phyloP scores from a whole-genome alignment of 768 basidiomycete species.

The Suillus hirtellus region DNA sequence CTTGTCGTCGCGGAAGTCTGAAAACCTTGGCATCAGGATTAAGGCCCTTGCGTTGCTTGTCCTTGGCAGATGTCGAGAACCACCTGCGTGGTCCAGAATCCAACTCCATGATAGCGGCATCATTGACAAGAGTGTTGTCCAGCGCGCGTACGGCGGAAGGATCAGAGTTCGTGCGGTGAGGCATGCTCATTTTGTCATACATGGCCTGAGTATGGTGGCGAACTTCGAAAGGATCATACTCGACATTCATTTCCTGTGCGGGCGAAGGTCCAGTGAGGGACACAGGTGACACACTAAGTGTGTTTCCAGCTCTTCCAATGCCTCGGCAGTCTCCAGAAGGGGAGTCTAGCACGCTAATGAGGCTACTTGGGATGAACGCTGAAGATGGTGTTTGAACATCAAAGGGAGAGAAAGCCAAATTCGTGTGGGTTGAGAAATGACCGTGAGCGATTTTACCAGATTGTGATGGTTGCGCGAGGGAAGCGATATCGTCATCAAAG shows the following conservation, averaged over 20 bases:
- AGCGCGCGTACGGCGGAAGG: slow-evolving; percentile 23
- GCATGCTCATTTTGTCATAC: slow-evolving; percentile 27
- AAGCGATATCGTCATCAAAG: slow-evolving; percentile 43
- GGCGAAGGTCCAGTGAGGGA: slow-evolving; percentile 36
- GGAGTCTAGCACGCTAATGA: slow-evolving; percentile 48
- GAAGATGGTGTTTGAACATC: slow-evolving; percentile 43
- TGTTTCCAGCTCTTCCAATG: slow-evolving; percentile 16
- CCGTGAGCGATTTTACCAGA: slow-evolving; percentile 17
- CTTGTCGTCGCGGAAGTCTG: slow-evolving; percentile 43
- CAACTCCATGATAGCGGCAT: slow-evolving; percentile 14
- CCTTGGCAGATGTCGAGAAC: slow-evolving; percentile 45
- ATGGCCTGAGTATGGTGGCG: slow-evolving; percentile 29
- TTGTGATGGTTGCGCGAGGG: slow-evolving; percentile 24
- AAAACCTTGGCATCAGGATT: slow-evolving; percentile 90
- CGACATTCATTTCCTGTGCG: slow-evolving; percentile 29
- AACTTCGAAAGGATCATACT: slow-evolving; percentile 51
- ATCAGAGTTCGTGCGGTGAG: slow-evolving; percentile 38
- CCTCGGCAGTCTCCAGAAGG: slow-evolving; percentile 58
- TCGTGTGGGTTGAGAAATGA: slow-evolving; percentile 20
- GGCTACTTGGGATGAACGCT: slow-evolving; percentile 55
- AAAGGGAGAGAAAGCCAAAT: slow-evolving; percentile 55
- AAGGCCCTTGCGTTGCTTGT: slow-evolving; percentile 63
- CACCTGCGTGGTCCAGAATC: slow-evolving; percentile 44
- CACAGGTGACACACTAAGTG: slow-evolving; percentile 42
- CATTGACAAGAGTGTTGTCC: slow-evolving; percentile 16